Conservation (phyloP, 345 rosid species). For the Lumnitzera racemosa region DNA sequence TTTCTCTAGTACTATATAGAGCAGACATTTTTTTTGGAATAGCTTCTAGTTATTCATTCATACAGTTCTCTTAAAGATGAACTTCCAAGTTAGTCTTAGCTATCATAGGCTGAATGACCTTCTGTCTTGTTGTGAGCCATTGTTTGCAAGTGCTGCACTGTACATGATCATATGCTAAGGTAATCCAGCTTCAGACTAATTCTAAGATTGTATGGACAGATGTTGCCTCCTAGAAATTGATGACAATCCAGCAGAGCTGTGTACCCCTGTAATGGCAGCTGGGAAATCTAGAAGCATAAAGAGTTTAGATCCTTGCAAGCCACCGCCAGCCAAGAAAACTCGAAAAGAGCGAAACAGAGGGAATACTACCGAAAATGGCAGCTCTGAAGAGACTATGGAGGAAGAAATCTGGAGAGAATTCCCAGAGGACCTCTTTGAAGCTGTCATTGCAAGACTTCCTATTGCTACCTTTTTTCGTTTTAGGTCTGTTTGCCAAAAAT, state of each 20-base stretch:
- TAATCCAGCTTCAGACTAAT: conserved; percentile 5
- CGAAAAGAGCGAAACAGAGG: conserved; percentile 67
- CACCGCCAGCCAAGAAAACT: conserved; percentile 63
- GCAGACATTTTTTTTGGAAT: no score
- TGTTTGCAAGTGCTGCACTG: neutral
- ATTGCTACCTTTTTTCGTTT: conserved; percentile 74
- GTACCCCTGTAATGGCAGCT: conserved; percentile 61
- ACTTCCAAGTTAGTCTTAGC: no score
- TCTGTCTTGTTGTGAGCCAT: no score
- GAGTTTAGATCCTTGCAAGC: conserved; percentile 62
- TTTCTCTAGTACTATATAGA: no score
- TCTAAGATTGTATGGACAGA: conserved; percentile 29
- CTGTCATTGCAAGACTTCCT: conserved; percentile 88
- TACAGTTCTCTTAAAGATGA: no score
- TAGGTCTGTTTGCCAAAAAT: conserved; percentile 77
- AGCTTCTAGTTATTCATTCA: no score
- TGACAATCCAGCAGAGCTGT: conserved; percentile 63
- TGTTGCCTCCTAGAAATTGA: conserved; percentile 54
- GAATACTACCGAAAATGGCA: conserved; percentile 29
- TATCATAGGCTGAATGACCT: no score
- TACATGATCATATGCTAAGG: neutral
- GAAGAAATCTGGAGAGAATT: conserved; percentile 86
- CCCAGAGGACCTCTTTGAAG: conserved; percentile 91
- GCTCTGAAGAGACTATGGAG: conserved; percentile 52
- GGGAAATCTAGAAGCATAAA: conserved; percentile 61